Conservation (phyloP, 176 grass and related monocot species). For the Miscanthus lutarioriparius region DNA sequence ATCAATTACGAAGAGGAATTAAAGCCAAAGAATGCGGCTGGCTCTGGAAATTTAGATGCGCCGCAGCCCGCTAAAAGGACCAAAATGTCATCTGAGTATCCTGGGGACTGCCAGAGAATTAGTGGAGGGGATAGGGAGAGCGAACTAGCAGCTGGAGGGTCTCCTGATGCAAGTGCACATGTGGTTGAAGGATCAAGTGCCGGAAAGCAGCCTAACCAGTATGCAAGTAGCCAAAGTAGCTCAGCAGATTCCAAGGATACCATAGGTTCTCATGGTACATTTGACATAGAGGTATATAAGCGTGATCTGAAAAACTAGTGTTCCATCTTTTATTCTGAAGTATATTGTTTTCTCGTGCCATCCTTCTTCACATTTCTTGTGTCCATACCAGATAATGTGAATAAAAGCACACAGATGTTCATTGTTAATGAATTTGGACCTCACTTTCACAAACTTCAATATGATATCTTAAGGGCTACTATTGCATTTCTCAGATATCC, state of each 20-base stretch:
- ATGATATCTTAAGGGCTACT: background rate
- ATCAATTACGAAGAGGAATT: constrained; percentile 58
- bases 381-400: background rate
- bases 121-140: constrained; percentile 4
- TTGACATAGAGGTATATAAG: constrained; percentile 48
- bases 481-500: background rate
- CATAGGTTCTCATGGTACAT: constrained; percentile 24
- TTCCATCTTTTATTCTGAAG: background rate
- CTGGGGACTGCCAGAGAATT: constrained; percentile 2
- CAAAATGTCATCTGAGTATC: constrained; percentile 32
- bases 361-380: background rate
- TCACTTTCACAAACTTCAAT: constrained; percentile 7
- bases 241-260: constrained; percentile 36
- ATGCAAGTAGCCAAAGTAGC: constrained; percentile 30
- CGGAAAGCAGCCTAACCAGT: constrained; percentile 24
- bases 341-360: background rate
- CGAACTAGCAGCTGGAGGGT: constrained; percentile 2
- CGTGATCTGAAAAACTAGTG: background rate
- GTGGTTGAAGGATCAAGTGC: constrained; percentile 17
- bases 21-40: constrained; percentile 26
- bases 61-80: constrained; percentile 37
- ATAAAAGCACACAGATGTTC: background rate
- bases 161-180: constrained; percentile 6
- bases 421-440: background rate
- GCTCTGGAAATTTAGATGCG: constrained; percentile 3